Evolutionary conservation across 192 early-diverging fungal species (phyloP), one percentile per base, ranked within the genome.

Genomic region (Helicostylum pulchrum): DNA sequence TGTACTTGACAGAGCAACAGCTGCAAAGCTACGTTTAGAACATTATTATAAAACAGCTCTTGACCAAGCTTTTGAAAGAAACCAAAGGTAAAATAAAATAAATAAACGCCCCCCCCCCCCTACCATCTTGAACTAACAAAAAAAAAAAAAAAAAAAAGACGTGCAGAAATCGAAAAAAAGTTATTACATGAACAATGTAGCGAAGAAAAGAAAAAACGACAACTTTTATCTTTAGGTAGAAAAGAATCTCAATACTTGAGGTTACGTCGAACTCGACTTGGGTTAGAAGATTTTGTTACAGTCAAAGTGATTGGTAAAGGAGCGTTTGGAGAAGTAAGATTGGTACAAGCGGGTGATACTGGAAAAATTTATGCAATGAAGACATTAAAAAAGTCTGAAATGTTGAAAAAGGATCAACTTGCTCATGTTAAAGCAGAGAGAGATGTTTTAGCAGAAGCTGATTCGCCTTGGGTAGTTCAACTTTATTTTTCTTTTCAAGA

Each of bases 351-450:
- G 72, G 69, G 81, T 17, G 96, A 98, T 68, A 96, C 91, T 10
- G 98, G 95, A 21, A 98, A 98, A 74, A 94, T 99, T 47, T 98
- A 93, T 79, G 96, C 96, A 44, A 95, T 99, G 92, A 99, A 99
- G 76, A 94, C 93, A 9, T 76, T 99, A 47, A 81, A 91, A 45
- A 99, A 99, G 67, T 90, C 85, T 10, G 98, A 97, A 49, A 99
- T 98, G 98, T 85, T 98, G 48, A 97, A 96, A 73, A 98, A 97
- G 77, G 94, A 96, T 78, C 98, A 99, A 12, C 79, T 98, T 60
- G 96, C 94, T 2, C 95, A 97, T 73, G 98, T 99, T 53, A 93
- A 92, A 58, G 96, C 98, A 8, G 98, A 99, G 78, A 89, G 98
- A 61, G 98, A 99, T 78, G 89, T 99, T 7, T 81, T 99, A 14